Evolutionary conservation across 2,329 filamentous ascomycete genomes (phyloP), one percentile per base, ranked within the genome.

Genomic region (Xylariaceae sp.): DNA sequence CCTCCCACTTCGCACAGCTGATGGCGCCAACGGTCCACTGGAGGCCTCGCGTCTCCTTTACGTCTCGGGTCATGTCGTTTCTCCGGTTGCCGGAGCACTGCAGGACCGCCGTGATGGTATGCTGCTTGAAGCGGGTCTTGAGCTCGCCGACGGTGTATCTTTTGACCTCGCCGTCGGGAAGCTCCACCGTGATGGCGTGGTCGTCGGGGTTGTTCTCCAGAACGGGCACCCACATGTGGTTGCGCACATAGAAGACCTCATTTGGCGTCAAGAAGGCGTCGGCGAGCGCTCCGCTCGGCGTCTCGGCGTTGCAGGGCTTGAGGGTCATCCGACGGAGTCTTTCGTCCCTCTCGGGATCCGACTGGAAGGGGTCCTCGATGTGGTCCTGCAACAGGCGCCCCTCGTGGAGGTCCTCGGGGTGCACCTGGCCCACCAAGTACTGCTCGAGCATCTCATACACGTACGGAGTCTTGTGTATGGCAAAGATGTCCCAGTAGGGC

Each of bases 401-500:
- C 36, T 77, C 58, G n/a, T 70, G 57, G 2, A 83, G 64, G 46
- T 83, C 79, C 8, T 59, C 62, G 2, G 58, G 55, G 41, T 82
- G 69, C 3, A 83, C 65, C 29, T 68, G 70, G 18, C 79, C 79
- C 29, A 83, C 76, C 17, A 70, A 60, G 48, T 77, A 83, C 44
- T 76, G 68, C n/a, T 74, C 65, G 1, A 83, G 61, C 25, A 83
- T 78, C 32, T 80, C 74, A 38, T 70, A 68, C 5, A 83, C 76
- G 39, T 83, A 73, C 26, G 73, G 64, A 13, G 70, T 67, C 51
- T 82, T 77, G 60, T 83, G 79, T 38, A 83, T 82, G 29, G 69
- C 65, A 51, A 83, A 83, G 33, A 83, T 80, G 38, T 80, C 64
- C 79, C 79, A 83, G 56, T 81, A 83, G 0, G 72, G 70, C 32